Evolutionary conservation across 768 basidiomycete species (phyloP).

Genomic region (Boletus speciosus): DNA sequence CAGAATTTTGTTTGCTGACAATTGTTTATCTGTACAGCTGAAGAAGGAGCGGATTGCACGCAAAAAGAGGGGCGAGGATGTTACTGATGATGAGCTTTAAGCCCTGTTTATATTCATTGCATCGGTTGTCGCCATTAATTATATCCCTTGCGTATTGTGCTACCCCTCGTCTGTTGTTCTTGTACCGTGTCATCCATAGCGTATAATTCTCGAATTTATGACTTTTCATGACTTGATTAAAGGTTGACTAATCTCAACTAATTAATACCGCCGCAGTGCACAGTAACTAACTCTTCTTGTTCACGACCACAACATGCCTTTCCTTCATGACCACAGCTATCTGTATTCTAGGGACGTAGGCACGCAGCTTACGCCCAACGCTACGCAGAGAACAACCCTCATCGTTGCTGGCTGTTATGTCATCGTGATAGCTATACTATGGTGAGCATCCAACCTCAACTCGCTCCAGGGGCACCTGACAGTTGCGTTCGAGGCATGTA

Average conservation of each 20-base stretch:
- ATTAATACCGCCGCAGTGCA: conserved; percentile 2
- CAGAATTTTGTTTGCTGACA: conserved; percentile 11
- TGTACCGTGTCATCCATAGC: conserved; percentile 21
- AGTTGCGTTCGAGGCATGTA: conserved; percentile 56
- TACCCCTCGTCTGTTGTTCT: conserved; percentile 12
- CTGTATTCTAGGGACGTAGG: conserved; percentile 26
- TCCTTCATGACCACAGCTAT: conserved; percentile 16
- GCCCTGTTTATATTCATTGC: conserved; percentile 6
- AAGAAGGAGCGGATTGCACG: conserved; percentile 97
- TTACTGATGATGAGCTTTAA: conserved; percentile 58
- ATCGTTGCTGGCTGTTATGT: conserved; percentile 80
- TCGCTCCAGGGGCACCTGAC: background rate
- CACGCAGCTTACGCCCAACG: conserved; percentile 55
- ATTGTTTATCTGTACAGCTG: conserved; percentile 28
- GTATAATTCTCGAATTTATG: conserved; percentile 14
- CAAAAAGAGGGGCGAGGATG: conserved; percentile 83
- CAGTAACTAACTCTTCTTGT: conserved; percentile 1
- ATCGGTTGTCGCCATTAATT: conserved; percentile 7
- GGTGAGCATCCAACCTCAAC: conserved; percentile 42
- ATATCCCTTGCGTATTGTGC: conserved; percentile 15
- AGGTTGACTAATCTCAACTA: no score
- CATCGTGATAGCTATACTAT: conserved; percentile 72
- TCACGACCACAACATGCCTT: conserved; percentile 31
- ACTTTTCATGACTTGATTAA: background rate
- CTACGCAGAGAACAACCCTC: conserved; percentile 70